Percentiles rank a stretch among this genome's conserved stretches.
These are phyloP conservation scores for Solanum piurae DNA, from an alignment of 257 asterid species.

Conservation along the genomic window DNA sequence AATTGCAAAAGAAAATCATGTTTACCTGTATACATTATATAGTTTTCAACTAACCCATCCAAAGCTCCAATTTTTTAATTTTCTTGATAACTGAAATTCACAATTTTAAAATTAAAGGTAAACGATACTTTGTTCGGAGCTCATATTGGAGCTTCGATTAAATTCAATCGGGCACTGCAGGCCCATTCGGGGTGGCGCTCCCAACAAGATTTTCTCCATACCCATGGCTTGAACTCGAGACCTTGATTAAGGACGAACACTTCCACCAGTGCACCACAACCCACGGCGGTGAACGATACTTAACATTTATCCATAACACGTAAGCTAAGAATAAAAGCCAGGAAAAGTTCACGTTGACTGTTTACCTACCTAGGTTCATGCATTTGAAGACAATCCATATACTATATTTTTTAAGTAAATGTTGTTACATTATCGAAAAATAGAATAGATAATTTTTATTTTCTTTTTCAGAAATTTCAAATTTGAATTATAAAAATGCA, in stretches of 20 bases:
- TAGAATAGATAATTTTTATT: too few species aligned
- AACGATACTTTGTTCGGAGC: rapidly evolving
- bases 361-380: neutral
- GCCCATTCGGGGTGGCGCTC: too few species aligned
- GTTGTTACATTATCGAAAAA: neutral
- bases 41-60: neutral
- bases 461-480: too few species aligned
- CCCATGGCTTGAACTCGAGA: too few species aligned
- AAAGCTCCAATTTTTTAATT: rapidly evolving
- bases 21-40: neutral
- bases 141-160: too few species aligned
- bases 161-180: too few species aligned
- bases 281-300: too few species aligned
- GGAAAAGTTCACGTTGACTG: neutral
- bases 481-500: too few species aligned
- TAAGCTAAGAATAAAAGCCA: neutral
- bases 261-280: too few species aligned
- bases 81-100: neutral
- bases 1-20: neutral
- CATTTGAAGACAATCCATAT: neutral
- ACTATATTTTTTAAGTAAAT: neutral
- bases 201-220: too few species aligned
- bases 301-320: neutral
- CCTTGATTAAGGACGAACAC: too few species aligned
- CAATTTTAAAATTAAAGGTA: neutral